Evolutionary conservation across 2,329 filamentous ascomycete genomes (phyloP), one percentile per base, ranked within the genome.

Genomic region (Phoma sp.): DNA sequence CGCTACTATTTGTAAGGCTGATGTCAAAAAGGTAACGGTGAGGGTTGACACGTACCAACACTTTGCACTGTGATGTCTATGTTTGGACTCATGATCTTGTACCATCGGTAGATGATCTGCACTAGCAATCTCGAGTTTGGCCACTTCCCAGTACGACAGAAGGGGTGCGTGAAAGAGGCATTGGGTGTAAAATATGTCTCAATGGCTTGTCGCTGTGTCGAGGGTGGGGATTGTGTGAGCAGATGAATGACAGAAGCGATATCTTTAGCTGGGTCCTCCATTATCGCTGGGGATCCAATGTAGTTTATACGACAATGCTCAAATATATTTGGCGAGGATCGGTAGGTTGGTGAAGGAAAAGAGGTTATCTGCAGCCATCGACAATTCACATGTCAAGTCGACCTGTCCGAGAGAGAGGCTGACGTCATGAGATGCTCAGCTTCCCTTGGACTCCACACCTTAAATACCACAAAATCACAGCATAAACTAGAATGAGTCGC

Each of bases 71-170:
- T 77, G 11, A 93, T 76, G 36, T 87, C 81, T 60, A 95, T 90
- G 15, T 80, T 78, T 0, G 92, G 92, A 57, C 87, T 91, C 69
- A 96, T 80, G 60, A 93, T 89, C 68, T 92, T 91, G 75, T 96
- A 93, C 90, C 72, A 76, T 6, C 71, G 67, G 43, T 91, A 96
- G 51, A 96, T 87, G 62, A 82, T 81, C 40, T 83, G 77, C 15
- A 96, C 81, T 5, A 90, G 70, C 76, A 81, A 85, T 36, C 90
- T 82, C 9, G 89, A 93, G 59, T 87, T 84, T 10, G 77, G 66
- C 61, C 81, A 84, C 56, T 74, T 79, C 36, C 79, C 80, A 2
- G 91, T 90, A 11, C 86, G 84, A 67, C 89, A 92, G 72, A 93
- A 88, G 0, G 91, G 91, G 62, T 96, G 91, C 3, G 84, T 82